A percentile compares a stretch with the other conserved stretches of the same genome.
Conservation (phyloP, 768 basidiomycete species). For the Kwoniella sp. region DNA sequence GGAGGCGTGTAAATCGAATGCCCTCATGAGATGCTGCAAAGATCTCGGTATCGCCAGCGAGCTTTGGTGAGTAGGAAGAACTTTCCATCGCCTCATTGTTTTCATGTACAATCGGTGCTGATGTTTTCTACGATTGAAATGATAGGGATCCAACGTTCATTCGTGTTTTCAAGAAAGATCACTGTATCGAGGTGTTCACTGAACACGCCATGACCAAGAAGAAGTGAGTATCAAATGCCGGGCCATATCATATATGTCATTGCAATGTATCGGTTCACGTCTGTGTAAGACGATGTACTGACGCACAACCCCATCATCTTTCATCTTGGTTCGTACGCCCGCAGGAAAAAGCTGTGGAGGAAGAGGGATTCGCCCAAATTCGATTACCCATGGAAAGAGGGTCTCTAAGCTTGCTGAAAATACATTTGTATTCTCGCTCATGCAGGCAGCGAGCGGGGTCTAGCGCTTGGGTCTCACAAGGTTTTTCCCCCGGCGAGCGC, state of each 20-base stretch:
- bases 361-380: constrained; percentile 59
- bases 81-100: too few relatives aligned
- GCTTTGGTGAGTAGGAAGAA: constrained; percentile 68
- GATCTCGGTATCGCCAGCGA: constrained; percentile 95
- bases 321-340: too few relatives aligned
- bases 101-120: too few relatives aligned
- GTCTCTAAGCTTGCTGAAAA: background rate
- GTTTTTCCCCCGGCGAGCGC: too few relatives aligned
- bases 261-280: too few relatives aligned
- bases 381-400: constrained; percentile 83
- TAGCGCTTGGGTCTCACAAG: too few relatives aligned
- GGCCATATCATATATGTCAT: too few relatives aligned
- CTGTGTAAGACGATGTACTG: background rate
- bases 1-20: constrained; percentile 94
- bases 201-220: constrained; percentile 83
- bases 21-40: constrained; percentile 95
- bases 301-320: background rate
- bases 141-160: constrained; percentile 97
- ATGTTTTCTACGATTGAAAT: too few relatives aligned
- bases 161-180: constrained; percentile 80
- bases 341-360: constrained; percentile 71
- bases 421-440: too few relatives aligned
- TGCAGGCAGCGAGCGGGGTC: too few relatives aligned
- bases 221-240: constrained; percentile 70
- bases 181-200: constrained; percentile 81